Evolutionary conservation across 164 flowering plant genomes (phyloP).

Genomic region (Nymphaea thermarum): DNA sequence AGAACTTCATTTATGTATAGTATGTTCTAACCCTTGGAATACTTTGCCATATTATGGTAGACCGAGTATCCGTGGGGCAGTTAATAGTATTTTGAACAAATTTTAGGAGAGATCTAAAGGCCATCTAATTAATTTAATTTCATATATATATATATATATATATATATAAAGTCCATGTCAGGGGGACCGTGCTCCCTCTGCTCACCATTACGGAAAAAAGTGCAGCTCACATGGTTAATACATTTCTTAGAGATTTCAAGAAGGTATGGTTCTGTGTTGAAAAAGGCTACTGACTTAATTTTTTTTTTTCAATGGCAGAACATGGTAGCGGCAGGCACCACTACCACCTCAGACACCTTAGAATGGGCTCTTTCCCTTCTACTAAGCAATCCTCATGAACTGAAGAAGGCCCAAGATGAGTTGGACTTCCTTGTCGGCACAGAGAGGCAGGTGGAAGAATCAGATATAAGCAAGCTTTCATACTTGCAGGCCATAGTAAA

Average conservation of each 20-base stretch:
- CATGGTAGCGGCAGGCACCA: conserved; percentile 14
- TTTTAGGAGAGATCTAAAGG: too few relatives aligned
- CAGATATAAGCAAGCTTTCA: conserved; percentile 18
- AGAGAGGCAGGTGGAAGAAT: conserved; percentile 20
- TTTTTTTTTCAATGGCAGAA: conserved; percentile 9
- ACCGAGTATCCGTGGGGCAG: too few relatives aligned
- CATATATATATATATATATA: background rate
- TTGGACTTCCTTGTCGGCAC: conserved; percentile 16
- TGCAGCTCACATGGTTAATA: too few relatives aligned
- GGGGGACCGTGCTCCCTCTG: too few relatives aligned
- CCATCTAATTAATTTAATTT: too few relatives aligned
- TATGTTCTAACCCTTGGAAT: too few relatives aligned
- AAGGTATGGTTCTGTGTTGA: background rate
- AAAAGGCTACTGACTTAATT: background rate
- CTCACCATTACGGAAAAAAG: too few relatives aligned
- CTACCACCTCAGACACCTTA: conserved; percentile 18
- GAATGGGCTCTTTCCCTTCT: conserved; percentile 21
- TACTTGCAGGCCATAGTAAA: conserved; percentile 36
- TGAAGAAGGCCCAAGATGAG: conserved; percentile 24
- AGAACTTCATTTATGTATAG: too few relatives aligned
- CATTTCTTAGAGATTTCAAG: background rate
- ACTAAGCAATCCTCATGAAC: conserved; percentile 10
- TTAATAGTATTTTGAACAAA: too few relatives aligned
- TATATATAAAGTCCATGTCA: background rate
- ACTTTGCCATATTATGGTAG: too few relatives aligned